Percentiles rank a stretch among this genome's conserved stretches.
phyloP scores from a whole-genome alignment of 2,329 filamentous ascomycete species.

The Penicillium sp. region DNA sequence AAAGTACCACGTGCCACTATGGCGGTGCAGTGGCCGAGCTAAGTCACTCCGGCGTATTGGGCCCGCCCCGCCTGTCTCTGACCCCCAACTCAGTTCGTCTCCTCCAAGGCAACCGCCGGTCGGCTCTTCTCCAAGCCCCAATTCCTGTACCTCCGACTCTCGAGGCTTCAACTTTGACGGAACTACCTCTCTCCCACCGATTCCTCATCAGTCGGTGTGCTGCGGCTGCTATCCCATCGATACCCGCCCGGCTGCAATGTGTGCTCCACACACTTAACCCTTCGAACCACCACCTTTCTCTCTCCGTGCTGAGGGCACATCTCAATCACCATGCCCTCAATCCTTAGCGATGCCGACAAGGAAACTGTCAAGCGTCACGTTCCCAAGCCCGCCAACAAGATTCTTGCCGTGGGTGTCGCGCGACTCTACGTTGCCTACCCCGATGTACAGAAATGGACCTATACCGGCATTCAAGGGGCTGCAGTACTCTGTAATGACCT shows the following conservation, averaged over 20 bases:
- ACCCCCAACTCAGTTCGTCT: constrained; percentile 3
- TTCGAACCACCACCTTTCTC: constrained; percentile 6
- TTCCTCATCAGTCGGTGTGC: constrained; percentile 10
- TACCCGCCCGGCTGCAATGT: constrained; percentile 21
- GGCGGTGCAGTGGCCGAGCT: constrained; percentile 10
- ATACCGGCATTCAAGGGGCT: constrained; percentile 90
- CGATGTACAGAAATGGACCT: constrained; percentile 82
- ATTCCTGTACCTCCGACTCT: neutral
- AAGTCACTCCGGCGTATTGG: constrained; percentile 19
- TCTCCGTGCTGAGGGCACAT: constrained; percentile 2
- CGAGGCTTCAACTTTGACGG: neutral
- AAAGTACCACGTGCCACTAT: constrained; percentile 22
- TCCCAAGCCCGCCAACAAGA: constrained; percentile 94
- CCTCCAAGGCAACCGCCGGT: constrained; percentile 28
- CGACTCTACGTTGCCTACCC: constrained; percentile 92
- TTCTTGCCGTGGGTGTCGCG: constrained; percentile 90
- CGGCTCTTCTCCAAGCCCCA: constrained; percentile 20
- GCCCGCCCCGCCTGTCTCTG: constrained; percentile 17
- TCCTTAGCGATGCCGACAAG: constrained; percentile 91
- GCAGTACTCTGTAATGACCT: constrained; percentile 89
- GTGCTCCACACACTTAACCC: constrained; percentile 16
- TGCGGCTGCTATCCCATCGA: constrained; percentile 15
- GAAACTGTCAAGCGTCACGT: constrained; percentile 93
- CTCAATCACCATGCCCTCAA: constrained; percentile 54
- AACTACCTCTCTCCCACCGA: neutral